Percentiles rank a stretch among this genome's conserved stretches.
Conservation (phyloP, 2,329 filamentous ascomycete genomes). For the Chaetomium strumarium region DNA sequence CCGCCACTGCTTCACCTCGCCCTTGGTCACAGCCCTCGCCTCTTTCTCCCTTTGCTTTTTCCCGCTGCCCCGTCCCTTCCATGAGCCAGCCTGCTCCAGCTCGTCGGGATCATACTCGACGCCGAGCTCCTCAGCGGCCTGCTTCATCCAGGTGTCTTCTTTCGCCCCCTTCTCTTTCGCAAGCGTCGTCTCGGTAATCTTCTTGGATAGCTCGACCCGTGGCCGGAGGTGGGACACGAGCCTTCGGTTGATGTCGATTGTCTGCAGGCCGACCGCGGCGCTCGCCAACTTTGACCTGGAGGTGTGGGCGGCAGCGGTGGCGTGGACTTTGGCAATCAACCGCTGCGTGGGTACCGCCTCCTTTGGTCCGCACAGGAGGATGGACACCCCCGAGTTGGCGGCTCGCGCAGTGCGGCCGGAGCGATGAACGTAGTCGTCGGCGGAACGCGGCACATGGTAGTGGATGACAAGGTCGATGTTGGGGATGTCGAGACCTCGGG, state of each 20-base stretch:
- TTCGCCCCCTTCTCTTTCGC: conserved; percentile 83
- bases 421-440: conserved; percentile 91
- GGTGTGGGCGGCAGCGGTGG: conserved; percentile 37
- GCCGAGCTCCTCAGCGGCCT: conserved; percentile 84
- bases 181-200: conserved; percentile 72
- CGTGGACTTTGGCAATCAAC: conserved; percentile 83
- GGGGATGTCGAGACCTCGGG: conserved; percentile 88
- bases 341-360: conserved; percentile 81
- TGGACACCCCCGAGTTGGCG: conserved; percentile 67
- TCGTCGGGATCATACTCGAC: conserved; percentile 92
- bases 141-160: conserved; percentile 77
- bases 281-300: conserved; percentile 39
- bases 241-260: conserved; percentile 75
- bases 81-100: conserved; percentile 58
- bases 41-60: conserved; percentile 70
- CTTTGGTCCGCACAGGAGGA: conserved; percentile 85
- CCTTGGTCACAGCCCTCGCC: conserved; percentile 62
- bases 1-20: conserved; percentile 62
- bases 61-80: conserved; percentile 64
- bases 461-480: conserved; percentile 85
- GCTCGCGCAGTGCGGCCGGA: conserved; percentile 91
- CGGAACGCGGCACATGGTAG: conserved; percentile 88
- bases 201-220: conserved; percentile 75
- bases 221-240: conserved; percentile 71
- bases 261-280: conserved; percentile 60